Base-by-base conservation (phyloP, 345 rosid species). In the Sisymbrium irio region DNA sequence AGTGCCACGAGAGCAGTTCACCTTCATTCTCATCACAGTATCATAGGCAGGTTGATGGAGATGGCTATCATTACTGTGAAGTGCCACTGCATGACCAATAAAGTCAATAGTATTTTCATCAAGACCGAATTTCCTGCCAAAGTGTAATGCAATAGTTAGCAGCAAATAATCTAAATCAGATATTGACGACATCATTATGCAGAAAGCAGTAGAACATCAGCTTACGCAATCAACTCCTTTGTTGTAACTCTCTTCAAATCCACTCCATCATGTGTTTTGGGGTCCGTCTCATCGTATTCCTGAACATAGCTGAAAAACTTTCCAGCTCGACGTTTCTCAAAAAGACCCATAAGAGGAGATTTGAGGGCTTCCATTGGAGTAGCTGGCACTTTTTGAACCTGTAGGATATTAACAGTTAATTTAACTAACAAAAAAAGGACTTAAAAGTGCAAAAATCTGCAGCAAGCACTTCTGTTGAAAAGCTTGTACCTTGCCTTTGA, bases 361-460 rank as follows among this genome's bases (percentile, higher is more conserved):
- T 87, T 90, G 39, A 95, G 85, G 0, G 99, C 98, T 74, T 95
- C 99, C 90, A 90, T 83, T 69, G 89, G 98, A 78, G 87, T 95
- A 65, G 98, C 91, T 18, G 99, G 99, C 75, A 95, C 99, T 75
- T 92, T 95, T 79, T 95, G 94, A 55, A 92, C 94, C 99, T 95
- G 78, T 64, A 60, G 9, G 67, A 28, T 2, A 66, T 40, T 41
- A 68, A 32, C 19, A 46, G 30, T 62, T 51, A 41, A 46, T 30
- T 32, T 0, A 45, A 20, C 37, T 39, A 8, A 13, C 9, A 4
- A 14, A 3, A 56, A 42, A 66, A 30, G 10, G 53, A 46, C 50
- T 22, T 15, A 36, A 27, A 45, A 20, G 65, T 36, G 49, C 4
- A 25, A 67, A 32, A 51, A 59, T 7, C 10, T 15, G 37, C 33